These are phyloP conservation scores for Endothia cerciana DNA, from an alignment of 2,329 filamentous ascomycete genomes.

Conservation along the genomic window DNA sequence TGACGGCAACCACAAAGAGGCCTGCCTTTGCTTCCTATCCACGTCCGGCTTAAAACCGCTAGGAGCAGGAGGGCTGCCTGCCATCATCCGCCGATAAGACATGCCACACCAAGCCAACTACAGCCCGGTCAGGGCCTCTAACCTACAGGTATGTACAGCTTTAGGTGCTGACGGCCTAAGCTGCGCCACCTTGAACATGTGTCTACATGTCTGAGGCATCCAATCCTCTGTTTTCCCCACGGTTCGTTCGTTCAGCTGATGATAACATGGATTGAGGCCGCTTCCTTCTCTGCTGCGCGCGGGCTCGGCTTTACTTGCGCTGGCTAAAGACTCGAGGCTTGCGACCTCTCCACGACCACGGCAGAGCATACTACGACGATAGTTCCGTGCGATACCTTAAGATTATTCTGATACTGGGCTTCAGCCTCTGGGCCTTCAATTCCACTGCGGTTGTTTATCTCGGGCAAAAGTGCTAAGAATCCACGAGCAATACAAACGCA, in stretches of 20 bases:
- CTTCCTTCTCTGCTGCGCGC: neutral
- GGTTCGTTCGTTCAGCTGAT: too few relatives aligned
- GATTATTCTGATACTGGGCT: neutral
- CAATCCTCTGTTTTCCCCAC: neutral
- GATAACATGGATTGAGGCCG: neutral
- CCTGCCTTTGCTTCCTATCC: neutral
- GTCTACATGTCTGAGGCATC: conserved; percentile 3
- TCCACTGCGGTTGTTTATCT: neutral
- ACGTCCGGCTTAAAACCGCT: neutral
- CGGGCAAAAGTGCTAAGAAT: too few relatives aligned
- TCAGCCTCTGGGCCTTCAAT: neutral
- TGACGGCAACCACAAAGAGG: neutral
- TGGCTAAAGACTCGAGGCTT: neutral
- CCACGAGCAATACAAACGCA: neutral
- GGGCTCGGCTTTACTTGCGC: neutral
- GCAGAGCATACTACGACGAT: neutral
- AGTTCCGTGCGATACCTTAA: neutral
- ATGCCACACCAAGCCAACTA: neutral
- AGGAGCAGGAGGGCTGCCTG: neutral
- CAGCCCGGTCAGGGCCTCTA: neutral
- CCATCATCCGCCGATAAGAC: neutral
- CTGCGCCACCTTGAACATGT: conserved; percentile 13
- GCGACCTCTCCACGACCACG: neutral
- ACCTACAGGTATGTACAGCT: neutral
- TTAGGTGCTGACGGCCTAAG: conserved; percentile 12